Conservation (phyloP, 305 asterid species). For the Fraxinus floribunda region DNA sequence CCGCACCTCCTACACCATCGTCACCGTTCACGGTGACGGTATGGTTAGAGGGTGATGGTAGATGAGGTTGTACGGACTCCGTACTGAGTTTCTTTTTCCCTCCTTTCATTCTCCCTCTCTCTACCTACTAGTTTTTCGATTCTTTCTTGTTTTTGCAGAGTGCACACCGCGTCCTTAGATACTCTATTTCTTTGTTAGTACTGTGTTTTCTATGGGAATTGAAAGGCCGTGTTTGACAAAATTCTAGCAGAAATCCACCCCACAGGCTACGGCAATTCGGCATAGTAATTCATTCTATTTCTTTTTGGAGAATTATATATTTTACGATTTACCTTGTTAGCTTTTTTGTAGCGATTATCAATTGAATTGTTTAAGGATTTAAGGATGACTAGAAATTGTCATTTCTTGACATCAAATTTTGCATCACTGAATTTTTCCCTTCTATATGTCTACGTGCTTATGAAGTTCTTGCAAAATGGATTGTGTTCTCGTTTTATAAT, state of each 20-base stretch:
- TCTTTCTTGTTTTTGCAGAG: constrained; percentile 18
- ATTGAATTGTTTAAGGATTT: neutral
- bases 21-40: constrained; percentile 25
- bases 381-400: neutral
- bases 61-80: constrained; percentile 31
- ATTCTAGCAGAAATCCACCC: neutral
- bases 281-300: neutral
- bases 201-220: neutral
- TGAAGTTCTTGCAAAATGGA: neutral
- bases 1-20: constrained; percentile 20
- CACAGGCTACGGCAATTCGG: neutral
- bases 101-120: constrained; percentile 43
- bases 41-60: constrained; percentile 23
- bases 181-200: neutral
- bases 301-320: neutral
- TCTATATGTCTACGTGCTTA: neutral
- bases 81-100: constrained; percentile 47
- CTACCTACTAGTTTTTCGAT: neutral
- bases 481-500: too few species aligned
- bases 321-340: neutral
- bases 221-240: neutral
- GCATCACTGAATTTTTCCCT: too few species aligned
- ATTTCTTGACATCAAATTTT: neutral
- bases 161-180: neutral
- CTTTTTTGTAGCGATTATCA: neutral